These are phyloP conservation scores for Ottelia alismoides DNA, from an alignment of 106 monocot genomes.

Conservation along the genomic window DNA sequence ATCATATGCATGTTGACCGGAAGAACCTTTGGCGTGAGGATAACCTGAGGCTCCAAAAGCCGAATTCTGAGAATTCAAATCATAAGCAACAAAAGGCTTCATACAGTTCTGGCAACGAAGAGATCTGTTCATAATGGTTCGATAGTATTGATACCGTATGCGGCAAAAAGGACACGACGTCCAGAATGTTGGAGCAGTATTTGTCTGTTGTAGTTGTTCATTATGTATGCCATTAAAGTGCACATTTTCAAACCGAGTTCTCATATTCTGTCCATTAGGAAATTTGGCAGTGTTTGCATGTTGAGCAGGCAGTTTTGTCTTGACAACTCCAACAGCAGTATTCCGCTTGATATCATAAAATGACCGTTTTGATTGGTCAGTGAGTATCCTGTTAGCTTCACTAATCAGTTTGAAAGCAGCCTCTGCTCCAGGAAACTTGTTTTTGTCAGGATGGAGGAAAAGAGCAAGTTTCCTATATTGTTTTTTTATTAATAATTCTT, in stretches of 20 bases:
- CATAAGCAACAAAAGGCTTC: slow-evolving; percentile 48
- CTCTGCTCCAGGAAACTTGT: slow-evolving; percentile 66
- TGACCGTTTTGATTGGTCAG: slow-evolving; percentile 28
- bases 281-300: slow-evolving; percentile 8
- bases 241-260: slow-evolving; percentile 2
- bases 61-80: slow-evolving; percentile 20
- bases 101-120: slow-evolving; percentile 47
- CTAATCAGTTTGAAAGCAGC: slow-evolving; percentile 63
- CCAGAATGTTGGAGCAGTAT: slow-evolving; percentile 32
- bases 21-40: slow-evolving; percentile 7
- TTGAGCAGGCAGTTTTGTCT: slow-evolving; percentile 17
- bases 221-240: neutral
- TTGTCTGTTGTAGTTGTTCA: slow-evolving; percentile 7
- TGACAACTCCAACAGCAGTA: neutral
- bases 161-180: slow-evolving; percentile 39
- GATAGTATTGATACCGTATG: slow-evolving; percentile 29
- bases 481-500: slow-evolving; percentile 44
- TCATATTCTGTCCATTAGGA: slow-evolving; percentile 13
- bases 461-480: slow-evolving; percentile 65
- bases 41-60: neutral
- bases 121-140: slow-evolving; percentile 20
- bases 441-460: slow-evolving; percentile 68
- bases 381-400: slow-evolving; percentile 46
- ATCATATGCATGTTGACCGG: slow-evolving; percentile 1
- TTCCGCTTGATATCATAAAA: slow-evolving; percentile 43